Base-by-base conservation (phyloP, 495 filamentous ascomycete species). In the Patellaria atrata region DNA sequence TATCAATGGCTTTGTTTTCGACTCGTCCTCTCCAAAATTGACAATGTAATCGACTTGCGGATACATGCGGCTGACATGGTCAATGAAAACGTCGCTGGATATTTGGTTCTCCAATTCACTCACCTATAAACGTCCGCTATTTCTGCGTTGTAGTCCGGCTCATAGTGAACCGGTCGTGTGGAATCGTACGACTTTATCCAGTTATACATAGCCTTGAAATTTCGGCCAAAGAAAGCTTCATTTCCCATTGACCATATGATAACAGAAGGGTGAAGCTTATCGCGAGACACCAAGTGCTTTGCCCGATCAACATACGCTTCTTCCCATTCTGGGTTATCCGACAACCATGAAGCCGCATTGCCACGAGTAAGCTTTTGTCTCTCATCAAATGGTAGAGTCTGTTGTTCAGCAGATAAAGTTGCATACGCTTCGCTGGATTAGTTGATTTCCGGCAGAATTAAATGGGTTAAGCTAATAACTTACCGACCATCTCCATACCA, bases 241-340 rank as follows among this genome's bases (percentile, higher is more conserved):
- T 79, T 80, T 0, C 77, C 77, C 2, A 82, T 54, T 20, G 65
- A 71, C 77, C 77, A 82, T 42, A 80, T 72, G 24, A 81, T 68
- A 6, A 82, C 59, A 12, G 61, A 71, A 11, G 77, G 42, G 37
- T 80, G 69, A 39, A 77, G 71, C 44, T 76, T 73, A 53, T 79
- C 74, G 2, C 77, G 61, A 14, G 70, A 62, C 1, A 82, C 63
- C 44, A 81, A 55, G 40, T 77, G 72, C 22, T 56, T 47, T 30
- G 68, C 69, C 3, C 77, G 70, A 46, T 82, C 77, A 9, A 82
- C 35, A 44, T 81, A 82, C 0, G 73, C 69, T 2, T 59, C 57
- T 39, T 61, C 57, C 77, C 77, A 82, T 3, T 53, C 60, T 0
- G 67, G 64, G 31, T 81, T 78, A 45, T 80, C 64, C 7, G 69